phyloP scores from a whole-genome alignment of 768 basidiomycete species.

The Boletus rex-veris region DNA sequence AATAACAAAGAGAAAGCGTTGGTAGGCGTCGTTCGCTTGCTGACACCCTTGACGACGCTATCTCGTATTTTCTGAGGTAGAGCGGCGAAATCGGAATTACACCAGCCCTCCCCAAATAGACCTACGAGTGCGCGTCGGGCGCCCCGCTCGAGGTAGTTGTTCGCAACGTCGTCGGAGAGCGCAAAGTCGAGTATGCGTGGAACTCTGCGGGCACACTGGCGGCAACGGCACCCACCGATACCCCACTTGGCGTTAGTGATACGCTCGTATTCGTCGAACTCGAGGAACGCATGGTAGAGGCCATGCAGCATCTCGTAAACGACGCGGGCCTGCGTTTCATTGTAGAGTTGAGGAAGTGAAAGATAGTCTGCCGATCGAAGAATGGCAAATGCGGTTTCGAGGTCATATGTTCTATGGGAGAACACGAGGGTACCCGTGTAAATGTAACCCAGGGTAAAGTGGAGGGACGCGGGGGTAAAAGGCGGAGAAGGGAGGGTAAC shows the following conservation, averaged over 20 bases:
- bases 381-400: slow-evolving; percentile 87
- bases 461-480: slow-evolving; percentile 90
- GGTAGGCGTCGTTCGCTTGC: slow-evolving; percentile 59
- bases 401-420: slow-evolving; percentile 89
- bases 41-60: slow-evolving; percentile 67
- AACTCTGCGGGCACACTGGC: slow-evolving; percentile 75
- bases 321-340: slow-evolving; percentile 80
- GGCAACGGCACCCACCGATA: slow-evolving; percentile 78
- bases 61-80: slow-evolving; percentile 66
- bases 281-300: slow-evolving; percentile 78
- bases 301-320: slow-evolving; percentile 89
- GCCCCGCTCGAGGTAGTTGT: slow-evolving; percentile 64
- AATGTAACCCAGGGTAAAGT: slow-evolving; percentile 91
- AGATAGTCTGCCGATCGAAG: slow-evolving; percentile 83
- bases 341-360: slow-evolving; percentile 62
- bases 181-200: slow-evolving; percentile 86
- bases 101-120: slow-evolving; percentile 89
- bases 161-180: slow-evolving; percentile 69
- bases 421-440: slow-evolving; percentile 94
- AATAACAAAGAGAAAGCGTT: slow-evolving; percentile 71
- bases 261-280: slow-evolving; percentile 74
- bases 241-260: slow-evolving; percentile 78
- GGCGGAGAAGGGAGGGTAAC: slow-evolving; percentile 85
- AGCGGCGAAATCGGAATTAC: slow-evolving; percentile 71
- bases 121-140: slow-evolving; percentile 75